A percentile compares a stretch with the other conserved stretches of the same genome.
These are phyloP conservation scores for Pythium monospermum DNA, from an alignment of 352 stramenopile species.

Conservation along the genomic window DNA sequence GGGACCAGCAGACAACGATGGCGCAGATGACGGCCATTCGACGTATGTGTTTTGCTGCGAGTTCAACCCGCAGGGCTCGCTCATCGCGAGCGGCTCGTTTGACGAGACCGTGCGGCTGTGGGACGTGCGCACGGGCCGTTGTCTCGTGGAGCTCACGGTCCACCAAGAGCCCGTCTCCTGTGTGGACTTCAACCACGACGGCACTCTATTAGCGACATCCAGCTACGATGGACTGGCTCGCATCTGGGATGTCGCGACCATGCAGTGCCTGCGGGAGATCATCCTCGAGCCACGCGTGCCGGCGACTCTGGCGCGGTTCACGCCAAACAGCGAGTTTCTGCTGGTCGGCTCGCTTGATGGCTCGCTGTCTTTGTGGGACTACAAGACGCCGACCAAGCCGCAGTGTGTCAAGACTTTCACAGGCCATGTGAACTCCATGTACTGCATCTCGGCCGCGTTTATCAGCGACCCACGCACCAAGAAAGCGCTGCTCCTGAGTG, in stretches of 20 bases:
- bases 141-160: slow-evolving; percentile 83
- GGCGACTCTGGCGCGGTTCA: slow-evolving; percentile 86
- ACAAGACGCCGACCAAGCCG: slow-evolving; percentile 42
- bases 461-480: slow-evolving; percentile 34
- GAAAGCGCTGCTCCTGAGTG: slow-evolving; percentile 72
- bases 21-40: slow-evolving; percentile 68
- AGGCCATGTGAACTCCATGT: slow-evolving; percentile 78
- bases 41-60: slow-evolving; percentile 94
- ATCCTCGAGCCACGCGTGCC: slow-evolving; percentile 56
- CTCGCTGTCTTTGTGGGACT: slow-evolving; percentile 90
- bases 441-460: slow-evolving; percentile 86
- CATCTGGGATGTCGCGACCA: slow-evolving; percentile 96
- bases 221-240: slow-evolving; percentile 80
- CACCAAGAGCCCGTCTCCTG: slow-evolving; percentile 95
- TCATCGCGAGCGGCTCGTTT: slow-evolving; percentile 88
- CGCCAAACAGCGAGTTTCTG: slow-evolving; percentile 93
- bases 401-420: slow-evolving; percentile 63
- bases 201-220: slow-evolving; percentile 88
- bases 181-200: slow-evolving; percentile 93
- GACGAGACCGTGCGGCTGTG: slow-evolving; percentile 96
- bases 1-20: slow-evolving; percentile 3
- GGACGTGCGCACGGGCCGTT: slow-evolving; percentile 91
- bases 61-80: slow-evolving; percentile 92
- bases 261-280: slow-evolving; percentile 94
- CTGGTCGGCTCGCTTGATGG: slow-evolving; percentile 90